Evolutionary conservation across 2,329 filamentous ascomycete species (phyloP).

Genomic region (Zymoseptoria passerinii): DNA sequence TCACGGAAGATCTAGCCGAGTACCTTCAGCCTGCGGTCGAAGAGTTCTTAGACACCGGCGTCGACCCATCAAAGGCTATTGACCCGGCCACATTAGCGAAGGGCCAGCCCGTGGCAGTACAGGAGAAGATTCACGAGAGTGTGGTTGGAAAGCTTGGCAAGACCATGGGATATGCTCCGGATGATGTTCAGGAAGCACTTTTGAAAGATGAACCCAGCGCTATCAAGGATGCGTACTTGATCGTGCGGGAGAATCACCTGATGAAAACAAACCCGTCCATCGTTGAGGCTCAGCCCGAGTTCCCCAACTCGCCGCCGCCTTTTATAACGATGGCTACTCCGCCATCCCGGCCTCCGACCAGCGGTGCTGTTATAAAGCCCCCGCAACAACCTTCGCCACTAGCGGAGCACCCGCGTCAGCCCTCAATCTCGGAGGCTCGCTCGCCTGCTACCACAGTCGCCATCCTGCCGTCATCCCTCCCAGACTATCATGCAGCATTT

Average conservation of each 20-base stretch:
- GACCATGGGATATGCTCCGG: constrained; percentile 94
- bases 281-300: constrained; percentile 40
- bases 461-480: constrained; percentile 82
- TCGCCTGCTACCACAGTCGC: constrained; percentile 67
- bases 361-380: constrained; percentile 20
- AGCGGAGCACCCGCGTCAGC: constrained; percentile 32
- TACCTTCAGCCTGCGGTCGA: constrained; percentile 84
- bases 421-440: constrained; percentile 32
- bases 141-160: constrained; percentile 94
- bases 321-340: constrained; percentile 34
- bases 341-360: constrained; percentile 13
- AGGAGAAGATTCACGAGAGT: constrained; percentile 82
- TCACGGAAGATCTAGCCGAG: constrained; percentile 72
- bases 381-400: constrained; percentile 8
- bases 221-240: constrained; percentile 98
- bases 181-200: constrained; percentile 89
- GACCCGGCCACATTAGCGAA: constrained; percentile 73
- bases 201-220: constrained; percentile 88
- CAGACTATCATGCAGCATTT: constrained; percentile 81
- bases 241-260: constrained; percentile 93
- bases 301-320: constrained; percentile 28
- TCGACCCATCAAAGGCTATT: constrained; percentile 86
- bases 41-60: constrained; percentile 88
- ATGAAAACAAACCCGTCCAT: constrained; percentile 77
- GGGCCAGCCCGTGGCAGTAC: constrained; percentile 65